phyloP scores from a whole-genome alignment of 2,329 filamentous ascomycete species.

The Canariomyces notabilis region DNA sequence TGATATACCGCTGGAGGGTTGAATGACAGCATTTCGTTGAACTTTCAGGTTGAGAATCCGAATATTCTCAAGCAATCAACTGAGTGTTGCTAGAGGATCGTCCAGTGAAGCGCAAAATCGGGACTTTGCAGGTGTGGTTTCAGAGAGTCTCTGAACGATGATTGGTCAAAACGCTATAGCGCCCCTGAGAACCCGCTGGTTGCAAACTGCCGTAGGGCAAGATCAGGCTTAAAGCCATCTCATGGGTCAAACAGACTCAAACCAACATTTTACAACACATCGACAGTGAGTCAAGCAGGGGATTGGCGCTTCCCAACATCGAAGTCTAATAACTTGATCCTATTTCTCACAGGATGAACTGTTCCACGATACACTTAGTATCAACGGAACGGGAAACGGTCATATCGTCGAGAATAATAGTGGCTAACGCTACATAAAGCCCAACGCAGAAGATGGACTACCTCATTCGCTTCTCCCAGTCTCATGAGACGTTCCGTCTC shows the following conservation, averaged over 20 bases:
- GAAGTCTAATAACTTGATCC: not conserved
- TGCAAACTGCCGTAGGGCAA: conserved; percentile 8
- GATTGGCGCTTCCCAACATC: not conserved
- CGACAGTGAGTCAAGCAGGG: conserved; percentile 6
- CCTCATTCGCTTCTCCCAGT: conserved; percentile 82
- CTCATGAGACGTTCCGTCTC: conserved; percentile 83
- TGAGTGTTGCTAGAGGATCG: no score
- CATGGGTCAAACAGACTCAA: conserved; percentile 1
- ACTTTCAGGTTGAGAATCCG: not conserved
- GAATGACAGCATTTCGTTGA: conserved; percentile 41
- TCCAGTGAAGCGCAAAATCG: no score
- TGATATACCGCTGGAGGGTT: conserved; percentile 45
- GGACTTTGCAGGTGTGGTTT: conserved; percentile 1
- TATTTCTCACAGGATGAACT: no score
- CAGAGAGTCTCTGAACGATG: not conserved
- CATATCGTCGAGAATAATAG: not conserved
- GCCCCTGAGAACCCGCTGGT: not conserved
- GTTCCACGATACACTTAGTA: not conserved
- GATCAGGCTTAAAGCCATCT: conserved; percentile 8
- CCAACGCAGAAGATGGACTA: conserved; percentile 53
- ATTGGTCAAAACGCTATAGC: not conserved
- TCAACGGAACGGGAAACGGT: not conserved
- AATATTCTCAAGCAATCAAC: not conserved
- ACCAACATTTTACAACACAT: not conserved
- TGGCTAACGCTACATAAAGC: no score